phyloP scores from a whole-genome alignment of 2,329 filamentous ascomycete species.

The Aspergillus proliferans region DNA sequence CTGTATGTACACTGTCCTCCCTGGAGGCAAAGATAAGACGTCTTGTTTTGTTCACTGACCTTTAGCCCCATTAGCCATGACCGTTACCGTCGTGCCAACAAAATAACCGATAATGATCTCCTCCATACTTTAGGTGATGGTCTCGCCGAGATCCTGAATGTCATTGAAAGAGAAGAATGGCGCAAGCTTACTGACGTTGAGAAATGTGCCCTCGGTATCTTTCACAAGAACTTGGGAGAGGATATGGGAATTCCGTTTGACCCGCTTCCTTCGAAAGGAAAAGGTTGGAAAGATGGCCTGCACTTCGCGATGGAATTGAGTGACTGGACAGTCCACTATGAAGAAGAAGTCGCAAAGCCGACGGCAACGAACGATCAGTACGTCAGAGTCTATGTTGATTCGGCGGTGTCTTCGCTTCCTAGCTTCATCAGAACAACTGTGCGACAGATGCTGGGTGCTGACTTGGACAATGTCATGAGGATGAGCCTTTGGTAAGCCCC shows the following conservation, averaged over 20 bases:
- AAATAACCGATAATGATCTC: slow-evolving; percentile 53
- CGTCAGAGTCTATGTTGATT: background rate
- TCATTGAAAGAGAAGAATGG: slow-evolving; percentile 61
- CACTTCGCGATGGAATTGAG: slow-evolving; percentile 13
- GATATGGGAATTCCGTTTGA: slow-evolving; percentile 53
- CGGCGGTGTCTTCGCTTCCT: background rate
- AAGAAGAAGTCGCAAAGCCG: slow-evolving; percentile 1
- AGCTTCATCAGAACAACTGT: background rate
- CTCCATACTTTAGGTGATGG: slow-evolving; percentile 56
- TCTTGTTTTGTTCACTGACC: too few species aligned
- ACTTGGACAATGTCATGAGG: slow-evolving; percentile 3
- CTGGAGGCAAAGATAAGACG: too few species aligned
- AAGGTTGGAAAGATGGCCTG: slow-evolving; percentile 19
- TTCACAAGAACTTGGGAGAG: slow-evolving; percentile 59
- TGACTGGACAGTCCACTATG: slow-evolving; percentile 6
- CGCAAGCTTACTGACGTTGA: slow-evolving; percentile 59
- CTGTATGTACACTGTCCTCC: slow-evolving; percentile 20
- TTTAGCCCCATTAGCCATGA: slow-evolving; percentile 28
- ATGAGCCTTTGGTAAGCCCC: slow-evolving; percentile 2
- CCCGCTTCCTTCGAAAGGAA: slow-evolving; percentile 12
- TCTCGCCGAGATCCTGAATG: slow-evolving; percentile 54
- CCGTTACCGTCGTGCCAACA: slow-evolving; percentile 46
- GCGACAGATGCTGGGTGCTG: background rate
- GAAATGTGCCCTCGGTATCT: slow-evolving; percentile 53
- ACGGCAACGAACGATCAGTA: slow-evolving; percentile 1